phyloP scores from a whole-genome alignment of 164 flowering plant species.

The Magnolia officinalis region DNA sequence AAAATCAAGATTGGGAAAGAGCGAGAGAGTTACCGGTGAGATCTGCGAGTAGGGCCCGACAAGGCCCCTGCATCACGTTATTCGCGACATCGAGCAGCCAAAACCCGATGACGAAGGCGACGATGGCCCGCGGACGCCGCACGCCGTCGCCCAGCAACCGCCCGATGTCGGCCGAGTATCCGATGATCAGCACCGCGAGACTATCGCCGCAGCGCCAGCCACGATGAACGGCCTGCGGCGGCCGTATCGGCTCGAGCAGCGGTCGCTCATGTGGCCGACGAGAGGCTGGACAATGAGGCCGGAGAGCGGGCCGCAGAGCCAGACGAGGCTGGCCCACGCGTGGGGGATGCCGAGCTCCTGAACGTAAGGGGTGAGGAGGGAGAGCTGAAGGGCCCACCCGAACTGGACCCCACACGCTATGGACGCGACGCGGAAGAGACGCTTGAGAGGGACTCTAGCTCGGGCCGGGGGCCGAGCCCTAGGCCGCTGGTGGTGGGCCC shows the following conservation, averaged over 20 bases:
- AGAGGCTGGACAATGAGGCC: conserved; percentile 90
- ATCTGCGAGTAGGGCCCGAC: conserved; percentile 93
- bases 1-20: too few relatives aligned
- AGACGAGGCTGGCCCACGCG: conserved; percentile 79
- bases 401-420: conserved; percentile 91
- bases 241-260: conserved; percentile 67
- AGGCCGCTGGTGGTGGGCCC: conserved; percentile 10
- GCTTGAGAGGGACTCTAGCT: conserved; percentile 38
- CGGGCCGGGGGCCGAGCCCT: conserved; percentile 16
- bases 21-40: conserved; percentile 55
- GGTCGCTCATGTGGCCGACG: conserved; percentile 84
- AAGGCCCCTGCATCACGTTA: conserved; percentile 90
- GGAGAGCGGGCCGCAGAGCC: conserved; percentile 97
- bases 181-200: conserved; percentile 62
- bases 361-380: conserved; percentile 88
- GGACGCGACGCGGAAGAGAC: conserved; percentile 64
- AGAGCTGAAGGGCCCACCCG: conserved; percentile 98
- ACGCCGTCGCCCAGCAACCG: conserved; percentile 54
- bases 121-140: conserved; percentile 55
- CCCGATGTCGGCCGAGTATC: conserved; percentile 80
- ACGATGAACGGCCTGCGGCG: conserved; percentile 82
- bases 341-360: conserved; percentile 97
- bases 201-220: conserved; percentile 53
- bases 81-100: conserved; percentile 96
- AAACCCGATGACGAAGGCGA: conserved; percentile 73